Conservation (phyloP, 2,329 filamentous ascomycete species). For the Orbilia ellipsospora region DNA sequence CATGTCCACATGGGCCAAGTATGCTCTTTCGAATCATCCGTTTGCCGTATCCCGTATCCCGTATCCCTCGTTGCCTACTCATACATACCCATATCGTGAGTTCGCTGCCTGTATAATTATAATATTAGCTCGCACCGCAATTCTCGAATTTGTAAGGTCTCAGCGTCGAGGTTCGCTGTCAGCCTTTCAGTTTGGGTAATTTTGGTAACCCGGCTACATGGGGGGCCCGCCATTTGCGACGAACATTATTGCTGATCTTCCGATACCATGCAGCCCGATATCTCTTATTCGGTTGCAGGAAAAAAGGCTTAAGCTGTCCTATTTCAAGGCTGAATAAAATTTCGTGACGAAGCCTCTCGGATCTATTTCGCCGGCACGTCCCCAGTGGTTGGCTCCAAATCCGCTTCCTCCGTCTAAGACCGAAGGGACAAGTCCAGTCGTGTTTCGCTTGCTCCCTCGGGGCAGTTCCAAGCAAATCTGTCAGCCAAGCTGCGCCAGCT, state of each 20-base stretch:
- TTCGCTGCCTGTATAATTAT: no score
- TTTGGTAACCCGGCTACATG: slow-evolving; percentile 5
- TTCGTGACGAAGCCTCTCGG: slow-evolving; percentile 12
- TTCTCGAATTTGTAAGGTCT: no score
- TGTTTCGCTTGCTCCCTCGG: slow-evolving; percentile 12
- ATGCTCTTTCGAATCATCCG: not conserved
- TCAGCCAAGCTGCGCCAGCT: slow-evolving; percentile 44
- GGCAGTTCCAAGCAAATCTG: slow-evolving; percentile 47
- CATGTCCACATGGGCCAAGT: not conserved
- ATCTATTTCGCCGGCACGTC: slow-evolving; percentile 10
- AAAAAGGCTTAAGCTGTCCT: slow-evolving; percentile 7
- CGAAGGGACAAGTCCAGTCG: slow-evolving; percentile 47
- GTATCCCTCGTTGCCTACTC: slow-evolving; percentile 5
- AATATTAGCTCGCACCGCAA: no score
- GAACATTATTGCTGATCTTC: slow-evolving; percentile 21
- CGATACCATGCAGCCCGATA: slow-evolving; percentile 21
- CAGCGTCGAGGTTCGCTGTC: not conserved
- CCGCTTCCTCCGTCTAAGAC: slow-evolving; percentile 54
- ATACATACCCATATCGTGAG: not conserved
- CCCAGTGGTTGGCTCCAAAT: slow-evolving; percentile 7
- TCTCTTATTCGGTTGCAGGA: slow-evolving; percentile 17
- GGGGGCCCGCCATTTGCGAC: not conserved
- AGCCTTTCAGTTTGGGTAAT: not conserved
- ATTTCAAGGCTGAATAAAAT: slow-evolving; percentile 10
- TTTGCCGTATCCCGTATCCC: not conserved